Evolutionary conservation across 306 rosid species (phyloP).

Genomic region (Trifolium subterraneum): DNA sequence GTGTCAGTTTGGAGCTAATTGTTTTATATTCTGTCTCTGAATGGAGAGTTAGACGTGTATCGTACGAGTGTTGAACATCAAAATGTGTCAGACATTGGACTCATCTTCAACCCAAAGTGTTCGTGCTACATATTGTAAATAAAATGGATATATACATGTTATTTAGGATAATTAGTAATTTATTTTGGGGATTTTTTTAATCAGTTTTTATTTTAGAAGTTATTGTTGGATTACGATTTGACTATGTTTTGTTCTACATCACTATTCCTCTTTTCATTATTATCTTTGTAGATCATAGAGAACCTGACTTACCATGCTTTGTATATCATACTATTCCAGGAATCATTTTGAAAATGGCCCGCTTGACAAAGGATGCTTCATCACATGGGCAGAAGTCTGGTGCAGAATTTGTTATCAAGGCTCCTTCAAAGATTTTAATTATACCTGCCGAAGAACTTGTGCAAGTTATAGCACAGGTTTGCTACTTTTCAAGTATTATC

Average conservation of each 20-base stretch:
- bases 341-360: slow-evolving; percentile 88
- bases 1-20: not conserved
- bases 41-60: not conserved
- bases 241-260: not conserved
- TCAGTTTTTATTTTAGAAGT: not conserved
- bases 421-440: slow-evolving; percentile 67
- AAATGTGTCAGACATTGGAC: not conserved
- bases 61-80: no score
- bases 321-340: slow-evolving; percentile 52
- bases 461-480: slow-evolving; percentile 88
- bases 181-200: not conserved
- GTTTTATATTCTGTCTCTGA: not conserved
- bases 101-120: not conserved
- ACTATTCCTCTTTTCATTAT: slow-evolving; percentile 24
- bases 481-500: slow-evolving; percentile 43
- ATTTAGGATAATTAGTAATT: slow-evolving; percentile 17
- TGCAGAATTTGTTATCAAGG: slow-evolving; percentile 67
- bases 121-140: not conserved
- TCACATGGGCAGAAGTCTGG: slow-evolving; percentile 67
- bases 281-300: slow-evolving; percentile 8
- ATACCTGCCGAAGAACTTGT: slow-evolving; percentile 83
- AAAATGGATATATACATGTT: not conserved
- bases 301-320: slow-evolving; percentile 9
- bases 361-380: slow-evolving; percentile 70
- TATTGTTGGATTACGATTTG: slow-evolving; percentile 6